These are phyloP conservation scores for Corchorus olitorius DNA, from an alignment of 345 rosid genomes.

Conservation along the genomic window DNA sequence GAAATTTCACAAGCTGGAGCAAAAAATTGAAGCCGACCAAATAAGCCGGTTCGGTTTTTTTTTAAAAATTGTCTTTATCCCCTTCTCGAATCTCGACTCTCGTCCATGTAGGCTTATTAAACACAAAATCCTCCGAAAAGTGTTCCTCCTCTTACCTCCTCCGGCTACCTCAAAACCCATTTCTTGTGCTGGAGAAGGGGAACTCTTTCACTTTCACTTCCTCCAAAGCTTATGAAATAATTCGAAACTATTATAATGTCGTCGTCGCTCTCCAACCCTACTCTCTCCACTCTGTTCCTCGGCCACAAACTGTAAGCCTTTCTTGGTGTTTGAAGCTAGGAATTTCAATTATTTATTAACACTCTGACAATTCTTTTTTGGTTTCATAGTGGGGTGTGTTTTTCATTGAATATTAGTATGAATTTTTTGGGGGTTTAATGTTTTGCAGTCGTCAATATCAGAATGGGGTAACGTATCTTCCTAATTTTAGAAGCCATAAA, in stretches of 20 bases:
- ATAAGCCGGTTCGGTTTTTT: not conserved
- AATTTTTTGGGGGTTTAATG: not conserved
- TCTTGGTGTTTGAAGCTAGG: not conserved
- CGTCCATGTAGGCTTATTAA: not conserved
- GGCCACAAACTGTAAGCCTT: conserved; percentile 51
- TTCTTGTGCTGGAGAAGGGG: not conserved
- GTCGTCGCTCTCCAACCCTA: conserved; percentile 53
- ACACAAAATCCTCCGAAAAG: not conserved
- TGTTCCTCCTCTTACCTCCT: not conserved
- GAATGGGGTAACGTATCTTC: conserved; percentile 28
- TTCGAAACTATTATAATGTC: conserved; percentile 36
- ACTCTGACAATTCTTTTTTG: not conserved
- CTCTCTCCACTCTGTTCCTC: conserved; percentile 50
- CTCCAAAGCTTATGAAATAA: not conserved
- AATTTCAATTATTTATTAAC: not conserved
- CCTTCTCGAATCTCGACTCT: no score
- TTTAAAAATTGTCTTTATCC: not conserved
- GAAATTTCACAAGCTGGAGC: not conserved
- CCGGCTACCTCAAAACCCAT: not conserved
- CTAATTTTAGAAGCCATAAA: conserved; percentile 37
- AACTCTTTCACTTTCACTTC: not conserved
- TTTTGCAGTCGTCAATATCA: conserved; percentile 18
- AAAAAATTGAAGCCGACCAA: not conserved
- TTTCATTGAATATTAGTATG: not conserved
- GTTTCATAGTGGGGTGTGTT: not conserved